Base-by-base conservation (phyloP, 139 green algal species). In the Desmodesmus armatus region DNA sequence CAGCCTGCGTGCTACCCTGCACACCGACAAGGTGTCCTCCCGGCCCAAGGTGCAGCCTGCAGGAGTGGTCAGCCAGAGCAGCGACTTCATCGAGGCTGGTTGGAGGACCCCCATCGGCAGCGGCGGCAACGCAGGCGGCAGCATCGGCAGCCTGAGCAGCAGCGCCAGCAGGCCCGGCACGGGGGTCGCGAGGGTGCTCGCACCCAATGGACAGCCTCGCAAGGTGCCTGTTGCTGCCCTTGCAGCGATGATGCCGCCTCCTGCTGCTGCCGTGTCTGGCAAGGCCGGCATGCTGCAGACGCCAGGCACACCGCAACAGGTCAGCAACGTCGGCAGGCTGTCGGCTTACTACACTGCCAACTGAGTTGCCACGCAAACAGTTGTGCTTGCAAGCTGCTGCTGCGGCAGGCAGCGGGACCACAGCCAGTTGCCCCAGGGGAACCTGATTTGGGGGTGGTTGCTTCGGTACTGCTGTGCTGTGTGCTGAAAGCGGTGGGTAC, bases 181-280 rank as follows among this genome's bases (percentile, higher is more conserved):
- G n/a, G 85, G 76, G 13, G 82, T 95, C 5, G 87, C 90, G 6
- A 90, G 95, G 63, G 89, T 95, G 31, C 84, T 98, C 35, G 94
- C 95, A 15, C 91, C 94, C 49, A 97, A 96, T 83, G 95, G 95
- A 0, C 95, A 98, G 90, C 95, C 95, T 0, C 88, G 95, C 49
- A 98, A 98, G 90, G 87, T 98, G 62, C 92, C 93, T 21, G 82
- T 92, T 33, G 87, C 93, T 39, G 79, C 94, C 80, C 37, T 90
- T 33, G 55, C 76, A 3, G 76, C 27, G 3, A 25, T 31, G 31
- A 15, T 31, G 2, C 25, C 73, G 3, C 49, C 73, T 19, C 44
- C 73, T 25, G 53, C 51, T 31, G 75, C 39, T 51, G 76, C 76
- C 31, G 37, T 29, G 29, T 49, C 35, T 27, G 76, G 25, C 15